Evolutionary conservation across 2,329 filamentous ascomycete species (phyloP), one percentile per base, ranked within the genome.

Genomic region (Trichoderma sp.): DNA sequence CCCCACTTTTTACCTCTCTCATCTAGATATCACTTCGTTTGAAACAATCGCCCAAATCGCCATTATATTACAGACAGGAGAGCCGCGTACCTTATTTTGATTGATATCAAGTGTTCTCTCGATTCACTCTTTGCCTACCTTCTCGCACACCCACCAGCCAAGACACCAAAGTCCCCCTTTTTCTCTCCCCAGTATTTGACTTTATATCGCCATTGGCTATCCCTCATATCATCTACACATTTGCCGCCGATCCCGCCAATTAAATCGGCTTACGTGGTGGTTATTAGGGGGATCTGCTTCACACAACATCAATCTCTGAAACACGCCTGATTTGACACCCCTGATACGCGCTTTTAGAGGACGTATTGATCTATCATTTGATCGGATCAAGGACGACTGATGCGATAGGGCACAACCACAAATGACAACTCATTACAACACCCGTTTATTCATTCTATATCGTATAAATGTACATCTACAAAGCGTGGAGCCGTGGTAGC

Each of bases 371-470:
- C 17, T 20, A 13, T 53, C n/a, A 23, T 53, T 53, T 5, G 20
- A 13, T n/a, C n/a, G 1, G 43, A 20, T 20, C n/a, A 50, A 17
- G 20, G 20, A 43, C 12, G 34, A 28, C 34, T 53, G 28, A 17
- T 17, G 62, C 12, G 28, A 65, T 32, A 34, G 39, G 28, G 15
- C 47, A 36, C 66, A 39, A 20, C 28, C 36, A 50, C 6, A 34
- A 3, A 4, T 39, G 20, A 47, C 15, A 17, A n/a, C 58, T 64
- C 68, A 63, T 70, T 57, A 57, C 68, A 63, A 57, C 58, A 70
- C 26, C 68, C 20, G 32, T 70, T 53, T 70, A 68, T 71, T 73
- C 57, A 39, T 68, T 71, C 71, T 73, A 71, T 73, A 73, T 70
- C 72, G 50, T 71, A 65, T 69, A 71, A 68, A 59, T 73, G 47